These are phyloP conservation scores for Thraustotheca clavata DNA, from an alignment of 352 stramenopile genomes.

Conservation along the genomic window DNA sequence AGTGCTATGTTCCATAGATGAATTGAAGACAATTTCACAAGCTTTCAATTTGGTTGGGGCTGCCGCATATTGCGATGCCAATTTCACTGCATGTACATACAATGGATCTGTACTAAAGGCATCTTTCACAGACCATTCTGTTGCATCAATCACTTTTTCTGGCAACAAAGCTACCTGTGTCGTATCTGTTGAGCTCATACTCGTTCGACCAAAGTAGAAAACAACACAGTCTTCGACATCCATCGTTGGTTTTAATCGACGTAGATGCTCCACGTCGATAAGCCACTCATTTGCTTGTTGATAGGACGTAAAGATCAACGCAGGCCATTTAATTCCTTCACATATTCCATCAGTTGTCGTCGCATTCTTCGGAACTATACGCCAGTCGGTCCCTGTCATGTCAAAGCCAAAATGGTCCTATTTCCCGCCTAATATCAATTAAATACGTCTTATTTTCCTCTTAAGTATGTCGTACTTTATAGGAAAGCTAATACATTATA, in stretches of 20 bases:
- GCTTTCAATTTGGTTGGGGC: slow-evolving; percentile 1
- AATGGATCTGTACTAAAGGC: background rate
- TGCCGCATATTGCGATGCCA: slow-evolving; percentile 2
- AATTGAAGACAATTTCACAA: slow-evolving; percentile 7
- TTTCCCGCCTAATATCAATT: background rate
- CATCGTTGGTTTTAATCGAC: slow-evolving; percentile 39
- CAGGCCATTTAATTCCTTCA: slow-evolving; percentile 10
- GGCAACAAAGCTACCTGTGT: background rate
- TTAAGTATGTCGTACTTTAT: slow-evolving; percentile 9
- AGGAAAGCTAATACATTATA: no score
- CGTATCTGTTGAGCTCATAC: background rate
- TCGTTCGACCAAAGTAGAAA: slow-evolving; percentile 55
- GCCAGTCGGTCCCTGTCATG: slow-evolving; percentile 4
- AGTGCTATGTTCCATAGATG: background rate
- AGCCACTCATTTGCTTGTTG: slow-evolving; percentile 14
- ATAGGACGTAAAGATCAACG: slow-evolving; percentile 11
- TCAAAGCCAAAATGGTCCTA: background rate
- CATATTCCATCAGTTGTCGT: slow-evolving; percentile 3
- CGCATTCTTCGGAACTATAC: background rate
- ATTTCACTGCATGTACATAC: background rate
- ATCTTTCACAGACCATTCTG: background rate
- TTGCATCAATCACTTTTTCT: background rate
- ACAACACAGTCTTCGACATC: slow-evolving; percentile 62
- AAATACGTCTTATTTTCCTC: background rate
- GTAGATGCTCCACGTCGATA: slow-evolving; percentile 34